Conservation (phyloP, 1,284 basidiomycete species). For the Entoloma clypeatum region DNA sequence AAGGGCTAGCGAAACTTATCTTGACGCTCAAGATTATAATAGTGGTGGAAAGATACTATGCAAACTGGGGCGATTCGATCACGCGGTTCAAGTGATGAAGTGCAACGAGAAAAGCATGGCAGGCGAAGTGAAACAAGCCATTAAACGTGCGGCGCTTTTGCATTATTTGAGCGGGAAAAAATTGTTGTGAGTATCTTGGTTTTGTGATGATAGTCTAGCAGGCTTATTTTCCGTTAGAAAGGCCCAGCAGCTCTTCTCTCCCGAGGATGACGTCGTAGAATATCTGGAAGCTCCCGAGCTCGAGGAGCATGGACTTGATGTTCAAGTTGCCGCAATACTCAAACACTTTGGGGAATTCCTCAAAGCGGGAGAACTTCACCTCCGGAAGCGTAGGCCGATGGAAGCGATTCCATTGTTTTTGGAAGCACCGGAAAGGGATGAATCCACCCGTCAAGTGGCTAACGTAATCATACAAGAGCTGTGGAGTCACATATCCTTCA, state of each 20-base stretch:
- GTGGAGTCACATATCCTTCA: constrained; percentile 33
- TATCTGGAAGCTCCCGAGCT: constrained; percentile 58
- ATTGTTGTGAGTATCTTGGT: constrained; percentile 40
- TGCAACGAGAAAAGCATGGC: constrained; percentile 36
- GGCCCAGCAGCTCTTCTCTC: constrained; percentile 45
- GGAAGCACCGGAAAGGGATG: constrained; percentile 26
- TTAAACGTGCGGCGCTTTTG: constrained; percentile 48
- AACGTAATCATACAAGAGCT: constrained; percentile 28
- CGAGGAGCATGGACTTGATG: no score
- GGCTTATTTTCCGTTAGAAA: constrained; percentile 33
- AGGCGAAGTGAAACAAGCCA: constrained; percentile 31
- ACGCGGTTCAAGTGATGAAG: constrained; percentile 19
- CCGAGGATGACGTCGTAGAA: constrained; percentile 49
- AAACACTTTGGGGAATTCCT: constrained; percentile 37
- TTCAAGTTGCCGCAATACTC: constrained; percentile 49
- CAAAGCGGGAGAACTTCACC: constrained; percentile 58
- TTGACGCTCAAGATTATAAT: constrained; percentile 41
- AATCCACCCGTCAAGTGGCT: constrained; percentile 29
- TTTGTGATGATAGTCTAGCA: background rate
- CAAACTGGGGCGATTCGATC: constrained; percentile 46
- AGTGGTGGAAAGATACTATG: constrained; percentile 45
- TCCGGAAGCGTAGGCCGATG: constrained; percentile 44
- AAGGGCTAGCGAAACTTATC: constrained; percentile 45
- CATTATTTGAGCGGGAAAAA: constrained; percentile 46
- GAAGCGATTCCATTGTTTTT: constrained; percentile 49